These are phyloP conservation scores for Litsea cubeba DNA, from an alignment of 164 flowering plant genomes.

Conservation along the genomic window DNA sequence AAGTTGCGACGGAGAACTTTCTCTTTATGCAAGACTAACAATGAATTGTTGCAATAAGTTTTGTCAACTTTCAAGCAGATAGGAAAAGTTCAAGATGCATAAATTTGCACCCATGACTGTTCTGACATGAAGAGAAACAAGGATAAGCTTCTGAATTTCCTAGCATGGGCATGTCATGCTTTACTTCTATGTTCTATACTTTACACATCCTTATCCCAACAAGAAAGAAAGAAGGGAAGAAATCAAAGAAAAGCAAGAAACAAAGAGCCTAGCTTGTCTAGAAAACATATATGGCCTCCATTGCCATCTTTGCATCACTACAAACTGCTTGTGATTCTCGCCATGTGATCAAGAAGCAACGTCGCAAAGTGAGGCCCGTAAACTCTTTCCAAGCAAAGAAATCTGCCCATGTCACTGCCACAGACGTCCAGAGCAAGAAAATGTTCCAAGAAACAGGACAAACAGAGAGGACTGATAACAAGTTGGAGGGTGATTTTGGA, in stretches of 20 bases:
- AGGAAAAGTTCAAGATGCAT: background rate
- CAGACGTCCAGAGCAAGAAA: slow-evolving; percentile 17
- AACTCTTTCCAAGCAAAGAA: slow-evolving; percentile 25
- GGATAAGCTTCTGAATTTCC: background rate
- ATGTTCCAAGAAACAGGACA: slow-evolving; percentile 11
- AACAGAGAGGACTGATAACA: slow-evolving; percentile 10
- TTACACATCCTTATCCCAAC: background rate
- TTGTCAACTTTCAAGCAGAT: too few relatives aligned
- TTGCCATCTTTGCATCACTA: slow-evolving; percentile 39
- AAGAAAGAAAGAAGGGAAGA: background rate
- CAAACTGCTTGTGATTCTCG: slow-evolving; percentile 37
- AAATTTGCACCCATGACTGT: background rate
- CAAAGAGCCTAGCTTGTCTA: background rate
- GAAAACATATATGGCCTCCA: slow-evolving; percentile 36
- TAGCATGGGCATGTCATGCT: background rate
- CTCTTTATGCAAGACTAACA: too few relatives aligned
- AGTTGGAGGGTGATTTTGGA: background rate
- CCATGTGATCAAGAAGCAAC: slow-evolving; percentile 30
- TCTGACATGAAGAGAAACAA: slow-evolving; percentile 2
- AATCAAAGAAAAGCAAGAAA: background rate
- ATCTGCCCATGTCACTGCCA: slow-evolving; percentile 21
- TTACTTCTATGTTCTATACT: background rate
- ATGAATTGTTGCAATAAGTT: too few relatives aligned
- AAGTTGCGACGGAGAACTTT: too few relatives aligned
- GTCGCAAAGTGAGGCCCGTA: slow-evolving; percentile 11